phyloP scores from a whole-genome alignment of 495 filamentous ascomycete species.

The Talaromyces trachyspermus region DNA sequence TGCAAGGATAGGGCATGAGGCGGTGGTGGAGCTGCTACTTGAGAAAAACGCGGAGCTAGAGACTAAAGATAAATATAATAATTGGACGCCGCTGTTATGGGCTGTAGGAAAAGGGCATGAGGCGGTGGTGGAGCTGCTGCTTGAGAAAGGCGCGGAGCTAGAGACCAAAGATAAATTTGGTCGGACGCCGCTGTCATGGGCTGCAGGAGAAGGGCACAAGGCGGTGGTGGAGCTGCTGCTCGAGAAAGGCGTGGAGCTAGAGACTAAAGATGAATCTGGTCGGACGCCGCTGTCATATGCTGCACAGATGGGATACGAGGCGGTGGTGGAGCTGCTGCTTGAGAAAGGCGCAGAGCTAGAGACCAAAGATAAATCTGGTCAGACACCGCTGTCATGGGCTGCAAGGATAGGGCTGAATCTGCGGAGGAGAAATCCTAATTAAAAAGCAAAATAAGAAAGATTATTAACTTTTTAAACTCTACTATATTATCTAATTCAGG shows the following conservation, averaged over 20 bases:
- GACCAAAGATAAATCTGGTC: conserved; percentile 3
- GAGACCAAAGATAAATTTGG: conserved; percentile 2
- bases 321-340: conserved; percentile 15
- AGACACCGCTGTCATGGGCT: conserved; percentile 16
- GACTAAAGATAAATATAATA: conserved; percentile 10
- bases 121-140: conserved; percentile 14
- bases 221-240: conserved; percentile 15
- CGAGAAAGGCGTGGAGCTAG: conserved; percentile 1
- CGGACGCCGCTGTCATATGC: conserved; percentile 18
- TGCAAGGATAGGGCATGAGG: conserved; percentile 12
- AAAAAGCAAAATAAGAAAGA: not conserved
- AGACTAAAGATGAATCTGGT: conserved; percentile 1
- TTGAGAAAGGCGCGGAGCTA: conserved; percentile 5
- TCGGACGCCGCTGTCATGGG: conserved; percentile 17
- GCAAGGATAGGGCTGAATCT: conserved; percentile 16
- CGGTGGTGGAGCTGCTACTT: conserved; percentile 17
- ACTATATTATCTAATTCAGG: not conserved
- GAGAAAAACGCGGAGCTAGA: conserved; percentile 12
- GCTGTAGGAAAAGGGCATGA: conserved; percentile 17
- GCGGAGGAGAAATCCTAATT: no score
- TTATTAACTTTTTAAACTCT: not conserved
- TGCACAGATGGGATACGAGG: conserved; percentile 16
- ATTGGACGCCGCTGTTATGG: conserved; percentile 16
- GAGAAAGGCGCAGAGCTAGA: conserved; percentile 4
- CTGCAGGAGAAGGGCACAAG: conserved; percentile 16